Percentiles rank a stretch among this genome's conserved stretches.
These are phyloP conservation scores for Dipsacomyces acuminosporus DNA, from an alignment of 371 early-diverging fungal genomes.

Conservation along the genomic window DNA sequence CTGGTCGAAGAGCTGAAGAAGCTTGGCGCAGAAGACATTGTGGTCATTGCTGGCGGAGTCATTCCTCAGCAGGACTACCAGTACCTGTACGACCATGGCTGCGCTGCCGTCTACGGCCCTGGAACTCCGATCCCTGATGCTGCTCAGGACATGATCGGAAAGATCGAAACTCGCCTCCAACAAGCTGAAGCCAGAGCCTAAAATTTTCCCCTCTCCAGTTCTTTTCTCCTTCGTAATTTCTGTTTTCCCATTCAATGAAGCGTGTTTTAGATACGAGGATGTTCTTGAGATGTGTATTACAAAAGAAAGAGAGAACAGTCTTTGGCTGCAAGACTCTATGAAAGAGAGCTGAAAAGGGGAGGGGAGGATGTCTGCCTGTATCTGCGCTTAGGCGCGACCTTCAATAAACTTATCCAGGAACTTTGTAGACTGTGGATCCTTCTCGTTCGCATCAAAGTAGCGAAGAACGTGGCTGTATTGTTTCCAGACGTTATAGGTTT, in stretches of 20 bases:
- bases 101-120: slow-evolving; percentile 72
- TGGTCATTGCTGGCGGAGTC: slow-evolving; percentile 78
- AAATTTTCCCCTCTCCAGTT: too few relatives aligned
- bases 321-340: not conserved
- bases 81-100: slow-evolving; percentile 71
- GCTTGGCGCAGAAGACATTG: slow-evolving; percentile 61
- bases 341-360: too few relatives aligned
- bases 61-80: slow-evolving; percentile 82
- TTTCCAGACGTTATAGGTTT: slow-evolving; percentile 95
- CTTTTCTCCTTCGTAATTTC: too few relatives aligned
- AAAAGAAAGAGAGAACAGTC: not conserved
- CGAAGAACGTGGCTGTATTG: slow-evolving; percentile 85
- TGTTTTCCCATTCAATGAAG: too few relatives aligned
- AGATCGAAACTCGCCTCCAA: slow-evolving; percentile 49
- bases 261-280: too few relatives aligned
- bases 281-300: too few relatives aligned
- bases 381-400: slow-evolving; percentile 48
- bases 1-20: slow-evolving; percentile 66
- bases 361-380: too few relatives aligned
- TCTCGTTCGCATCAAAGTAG: slow-evolving; percentile 79
- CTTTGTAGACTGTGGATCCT: slow-evolving; percentile 63
- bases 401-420: slow-evolving; percentile 85
- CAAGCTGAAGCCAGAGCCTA: not conserved
- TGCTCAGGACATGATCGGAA: slow-evolving; percentile 66
- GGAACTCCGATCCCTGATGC: slow-evolving; percentile 78